These are phyloP conservation scores for Scenedesmus sp. DNA, from an alignment of 163 green algal species.

Conservation along the genomic window DNA sequence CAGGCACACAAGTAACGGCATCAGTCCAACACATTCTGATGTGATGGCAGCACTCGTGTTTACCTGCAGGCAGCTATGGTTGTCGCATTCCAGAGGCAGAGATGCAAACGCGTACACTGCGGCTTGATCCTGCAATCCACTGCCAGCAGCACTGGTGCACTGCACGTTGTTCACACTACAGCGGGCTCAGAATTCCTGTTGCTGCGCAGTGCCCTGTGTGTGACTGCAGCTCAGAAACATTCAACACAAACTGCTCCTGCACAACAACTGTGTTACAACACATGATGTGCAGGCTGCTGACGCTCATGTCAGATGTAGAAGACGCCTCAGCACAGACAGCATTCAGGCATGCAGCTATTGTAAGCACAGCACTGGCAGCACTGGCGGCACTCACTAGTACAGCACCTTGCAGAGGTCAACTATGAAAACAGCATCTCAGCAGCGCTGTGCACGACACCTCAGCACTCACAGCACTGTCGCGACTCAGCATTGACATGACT, in stretches of 20 bases:
- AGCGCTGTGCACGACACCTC: background rate
- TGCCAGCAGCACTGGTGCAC: no score
- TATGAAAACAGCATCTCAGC: background rate
- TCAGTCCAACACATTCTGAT: no score
- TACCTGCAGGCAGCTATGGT: background rate
- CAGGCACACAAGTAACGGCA: background rate
- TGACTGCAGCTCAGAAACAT: no score
- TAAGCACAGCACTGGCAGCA: background rate
- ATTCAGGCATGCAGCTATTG: no score
- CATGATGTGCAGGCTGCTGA: background rate
- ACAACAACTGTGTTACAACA: background rate
- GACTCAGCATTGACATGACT: background rate
- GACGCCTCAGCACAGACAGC: no score
- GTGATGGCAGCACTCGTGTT: no score
- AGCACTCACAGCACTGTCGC: conserved; percentile 7
- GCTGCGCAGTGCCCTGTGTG: background rate
- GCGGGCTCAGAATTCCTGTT: background rate
- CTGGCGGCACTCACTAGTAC: background rate
- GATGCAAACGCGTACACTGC: no score
- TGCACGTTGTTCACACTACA: background rate
- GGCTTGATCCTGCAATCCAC: no score
- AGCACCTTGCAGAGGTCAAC: background rate
- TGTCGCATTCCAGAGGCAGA: no score
- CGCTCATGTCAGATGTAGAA: no score
- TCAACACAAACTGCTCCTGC: no score